These are phyloP conservation scores for Turritis glabra DNA, from an alignment of 345 rosid genomes.

Conservation along the genomic window DNA sequence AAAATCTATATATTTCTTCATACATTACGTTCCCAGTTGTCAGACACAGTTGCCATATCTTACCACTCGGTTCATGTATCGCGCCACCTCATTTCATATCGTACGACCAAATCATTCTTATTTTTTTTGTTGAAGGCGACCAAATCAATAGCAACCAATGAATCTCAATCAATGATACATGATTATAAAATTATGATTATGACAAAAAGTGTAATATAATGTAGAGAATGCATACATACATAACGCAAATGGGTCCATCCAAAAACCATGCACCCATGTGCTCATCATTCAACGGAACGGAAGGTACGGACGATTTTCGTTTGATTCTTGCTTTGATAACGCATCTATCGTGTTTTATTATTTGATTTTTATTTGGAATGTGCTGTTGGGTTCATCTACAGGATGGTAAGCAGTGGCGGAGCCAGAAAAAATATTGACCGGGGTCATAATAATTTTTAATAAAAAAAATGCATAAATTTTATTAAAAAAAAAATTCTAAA, in stretches of 20 bases:
- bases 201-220: not conserved
- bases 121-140: not conserved
- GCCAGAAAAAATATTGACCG: too few species aligned
- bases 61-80: constrained; percentile 33
- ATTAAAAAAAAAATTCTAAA: too few species aligned
- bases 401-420: too few species aligned
- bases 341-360: not conserved
- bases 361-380: not conserved
- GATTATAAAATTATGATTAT: not conserved
- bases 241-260: constrained; percentile 27
- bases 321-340: constrained; percentile 27
- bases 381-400: not conserved
- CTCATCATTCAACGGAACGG: constrained; percentile 27
- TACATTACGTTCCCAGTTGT: too few species aligned
- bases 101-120: not conserved
- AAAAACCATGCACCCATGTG: constrained; percentile 28
- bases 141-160: constrained; percentile 23
- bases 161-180: constrained; percentile 12
- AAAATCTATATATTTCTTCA: too few species aligned
- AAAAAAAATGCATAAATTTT: too few species aligned
- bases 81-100: constrained; percentile 17
- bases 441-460: too few species aligned
- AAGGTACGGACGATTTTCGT: constrained; percentile 33
- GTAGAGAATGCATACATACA: not conserved
- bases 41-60: too few species aligned